These are phyloP conservation scores for Orbilia oligospora DNA, from an alignment of 2,329 filamentous ascomycete genomes.

Conservation along the genomic window DNA sequence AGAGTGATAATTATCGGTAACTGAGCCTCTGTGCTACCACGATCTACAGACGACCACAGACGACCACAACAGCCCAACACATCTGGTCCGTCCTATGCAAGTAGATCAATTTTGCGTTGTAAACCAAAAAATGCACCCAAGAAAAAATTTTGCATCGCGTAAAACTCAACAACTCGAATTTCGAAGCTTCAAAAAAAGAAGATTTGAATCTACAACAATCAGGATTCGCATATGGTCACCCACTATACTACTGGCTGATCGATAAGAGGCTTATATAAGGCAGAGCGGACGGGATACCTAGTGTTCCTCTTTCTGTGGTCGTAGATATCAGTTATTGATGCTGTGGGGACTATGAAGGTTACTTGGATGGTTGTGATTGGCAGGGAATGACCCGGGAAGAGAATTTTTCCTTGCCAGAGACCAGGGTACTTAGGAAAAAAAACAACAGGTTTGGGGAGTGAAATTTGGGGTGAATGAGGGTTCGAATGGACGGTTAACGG, in stretches of 20 bases:
- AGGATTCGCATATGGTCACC: slow-evolving; percentile 55
- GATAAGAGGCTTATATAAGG: slow-evolving; percentile 46
- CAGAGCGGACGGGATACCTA: slow-evolving; percentile 29
- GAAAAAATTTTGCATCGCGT: not conserved
- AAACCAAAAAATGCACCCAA: not conserved
- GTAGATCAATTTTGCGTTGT: not conserved
- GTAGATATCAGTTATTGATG: not conserved
- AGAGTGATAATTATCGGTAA: too few species aligned
- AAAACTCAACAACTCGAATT: not conserved
- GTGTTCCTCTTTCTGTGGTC: slow-evolving; percentile 18
- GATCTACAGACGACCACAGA: too few species aligned
- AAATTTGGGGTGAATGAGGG: too few species aligned
- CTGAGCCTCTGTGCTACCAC: too few species aligned
- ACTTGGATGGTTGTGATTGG: too few species aligned
- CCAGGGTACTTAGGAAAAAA: too few species aligned
- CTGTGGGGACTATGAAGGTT: too few species aligned
- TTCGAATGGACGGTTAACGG: too few species aligned
- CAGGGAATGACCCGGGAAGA: too few species aligned
- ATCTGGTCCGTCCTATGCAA: too few species aligned
- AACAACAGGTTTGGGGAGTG: too few species aligned
- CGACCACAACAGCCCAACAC: not conserved
- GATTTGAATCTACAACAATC: slow-evolving; percentile 36
- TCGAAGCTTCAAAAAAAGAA: slow-evolving; percentile 13
- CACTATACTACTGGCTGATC: slow-evolving; percentile 53
- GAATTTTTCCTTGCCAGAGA: too few species aligned